Percentiles rank a stretch among this genome's conserved stretches.
Evolutionary conservation across 345 rosid genomes (phyloP).

Genomic region (Syzygium jambos): DNA sequence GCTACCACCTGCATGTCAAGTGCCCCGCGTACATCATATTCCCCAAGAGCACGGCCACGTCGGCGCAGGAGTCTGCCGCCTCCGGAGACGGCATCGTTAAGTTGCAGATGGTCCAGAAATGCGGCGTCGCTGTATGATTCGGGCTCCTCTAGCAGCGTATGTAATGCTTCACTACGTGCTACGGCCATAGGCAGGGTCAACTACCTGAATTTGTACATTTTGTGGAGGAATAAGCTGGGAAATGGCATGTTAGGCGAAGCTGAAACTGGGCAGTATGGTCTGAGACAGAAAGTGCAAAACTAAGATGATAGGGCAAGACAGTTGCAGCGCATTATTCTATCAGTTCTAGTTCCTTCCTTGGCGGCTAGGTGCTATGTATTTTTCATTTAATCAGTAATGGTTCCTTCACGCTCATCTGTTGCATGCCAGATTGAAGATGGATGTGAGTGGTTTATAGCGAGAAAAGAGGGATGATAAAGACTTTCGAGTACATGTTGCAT

Average conservation of each 20-base stretch:
- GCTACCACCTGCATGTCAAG: constrained; percentile 19
- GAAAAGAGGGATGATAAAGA: not conserved
- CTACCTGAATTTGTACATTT: not conserved
- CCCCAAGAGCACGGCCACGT: not conserved
- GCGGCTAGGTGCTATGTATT: not conserved
- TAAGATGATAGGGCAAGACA: not conserved
- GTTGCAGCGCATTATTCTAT: not conserved
- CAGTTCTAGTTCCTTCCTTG: not conserved
- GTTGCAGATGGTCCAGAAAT: constrained; percentile 8
- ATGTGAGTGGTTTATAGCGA: not conserved
- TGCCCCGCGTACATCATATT: constrained; percentile 27
- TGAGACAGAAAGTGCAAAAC: not conserved
- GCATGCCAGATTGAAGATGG: not conserved
- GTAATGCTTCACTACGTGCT: not conserved
- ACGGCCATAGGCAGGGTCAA: not conserved
- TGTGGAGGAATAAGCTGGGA: not conserved
- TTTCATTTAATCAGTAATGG: not conserved
- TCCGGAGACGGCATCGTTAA: not conserved
- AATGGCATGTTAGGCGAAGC: not conserved
- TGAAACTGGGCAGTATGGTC: not conserved
- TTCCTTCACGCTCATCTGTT: not conserved
- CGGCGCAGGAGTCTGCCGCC: not conserved
- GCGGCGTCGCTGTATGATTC: constrained; percentile 10
- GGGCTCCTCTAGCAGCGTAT: not conserved
- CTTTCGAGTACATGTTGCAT: not conserved